phyloP scores from a whole-genome alignment of 495 filamentous ascomycete genomes.

The Aspergillus baeticus region DNA sequence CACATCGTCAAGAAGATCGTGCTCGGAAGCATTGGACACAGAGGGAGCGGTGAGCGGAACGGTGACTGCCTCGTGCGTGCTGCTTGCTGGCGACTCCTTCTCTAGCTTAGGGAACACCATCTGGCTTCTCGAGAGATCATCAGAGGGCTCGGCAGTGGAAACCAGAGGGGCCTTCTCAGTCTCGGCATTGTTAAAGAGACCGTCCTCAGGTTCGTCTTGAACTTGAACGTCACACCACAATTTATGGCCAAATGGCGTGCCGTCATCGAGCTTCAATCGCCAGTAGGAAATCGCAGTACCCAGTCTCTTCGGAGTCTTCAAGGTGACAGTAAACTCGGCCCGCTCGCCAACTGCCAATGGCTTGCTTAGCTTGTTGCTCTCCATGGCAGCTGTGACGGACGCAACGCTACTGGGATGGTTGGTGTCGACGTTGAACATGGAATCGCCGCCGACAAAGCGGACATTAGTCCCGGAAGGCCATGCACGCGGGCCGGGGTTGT shows the following conservation, averaged over 20 bases:
- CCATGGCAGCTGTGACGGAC: conserved; percentile 69
- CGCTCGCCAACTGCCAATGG: conserved; percentile 69
- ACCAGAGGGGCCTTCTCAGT: conserved; percentile 23
- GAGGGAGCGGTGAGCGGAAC: conserved; percentile 31
- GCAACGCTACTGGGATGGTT: conserved; percentile 70
- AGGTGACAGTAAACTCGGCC: conserved; percentile 76
- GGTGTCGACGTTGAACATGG: conserved; percentile 86
- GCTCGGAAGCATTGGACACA: conserved; percentile 44
- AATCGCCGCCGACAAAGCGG: conserved; percentile 88
- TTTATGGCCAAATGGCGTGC: conserved; percentile 82
- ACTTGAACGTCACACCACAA: conserved; percentile 94
- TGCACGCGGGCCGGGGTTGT: conserved; percentile 70
- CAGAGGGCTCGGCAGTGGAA: conserved; percentile 20
- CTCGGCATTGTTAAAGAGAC: conserved; percentile 12
- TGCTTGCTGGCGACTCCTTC: conserved; percentile 85
- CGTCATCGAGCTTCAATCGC: conserved; percentile 83
- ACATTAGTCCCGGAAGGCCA: conserved; percentile 93
- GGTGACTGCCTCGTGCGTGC: conserved; percentile 62
- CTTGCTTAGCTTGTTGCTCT: conserved; percentile 75
- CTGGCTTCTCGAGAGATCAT: conserved; percentile 49
- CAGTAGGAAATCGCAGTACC: conserved; percentile 91
- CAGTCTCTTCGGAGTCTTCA: conserved; percentile 71
- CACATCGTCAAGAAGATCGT: conserved; percentile 62
- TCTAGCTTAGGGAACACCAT: conserved; percentile 98
- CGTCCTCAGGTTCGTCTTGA: conserved; percentile 23